These are phyloP conservation scores for Kwoniella europaea DNA, from an alignment of 768 basidiomycete genomes.

Conservation along the genomic window DNA sequence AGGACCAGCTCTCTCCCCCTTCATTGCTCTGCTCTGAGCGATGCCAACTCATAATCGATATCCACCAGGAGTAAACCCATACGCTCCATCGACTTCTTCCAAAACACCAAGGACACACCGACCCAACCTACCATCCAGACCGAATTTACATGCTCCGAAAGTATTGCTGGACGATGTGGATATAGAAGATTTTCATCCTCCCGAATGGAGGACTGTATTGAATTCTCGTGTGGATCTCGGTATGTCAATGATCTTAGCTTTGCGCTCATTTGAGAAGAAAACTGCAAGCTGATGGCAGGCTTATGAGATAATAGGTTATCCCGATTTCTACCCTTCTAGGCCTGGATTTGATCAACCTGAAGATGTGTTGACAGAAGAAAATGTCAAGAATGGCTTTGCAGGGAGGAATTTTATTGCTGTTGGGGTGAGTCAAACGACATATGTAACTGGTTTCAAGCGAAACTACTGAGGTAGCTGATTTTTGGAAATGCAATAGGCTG, in stretches of 20 bases:
- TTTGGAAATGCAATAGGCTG: conserved; percentile 27
- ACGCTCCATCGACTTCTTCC: conserved; percentile 18
- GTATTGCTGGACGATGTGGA: conserved; percentile 30
- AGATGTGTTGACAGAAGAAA: conserved; percentile 55
- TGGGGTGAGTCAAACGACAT: conserved; percentile 24
- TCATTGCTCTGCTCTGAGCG: conserved; percentile 6
- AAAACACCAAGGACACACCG: background rate
- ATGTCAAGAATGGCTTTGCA: conserved; percentile 54
- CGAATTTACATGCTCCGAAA: conserved; percentile 11
- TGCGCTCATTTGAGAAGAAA: too few species aligned
- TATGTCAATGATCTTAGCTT: conserved; percentile 18
- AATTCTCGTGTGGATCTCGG: conserved; percentile 50
- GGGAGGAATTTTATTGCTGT: conserved; percentile 43
- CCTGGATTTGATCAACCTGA: conserved; percentile 55
- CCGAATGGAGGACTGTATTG: conserved; percentile 51
- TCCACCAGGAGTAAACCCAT: conserved; percentile 30
- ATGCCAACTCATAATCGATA: conserved; percentile 26
- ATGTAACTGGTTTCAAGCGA: background rate
- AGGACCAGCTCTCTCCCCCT: background rate
- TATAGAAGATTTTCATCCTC: conserved; percentile 50
- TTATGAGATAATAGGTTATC: conserved; percentile 42
- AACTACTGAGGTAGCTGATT: background rate
- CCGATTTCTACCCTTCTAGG: conserved; percentile 55
- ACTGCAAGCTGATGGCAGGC: background rate
- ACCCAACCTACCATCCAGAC: background rate